phyloP scores from a whole-genome alignment of 257 asterid genomes.

The Petunia secreta region DNA sequence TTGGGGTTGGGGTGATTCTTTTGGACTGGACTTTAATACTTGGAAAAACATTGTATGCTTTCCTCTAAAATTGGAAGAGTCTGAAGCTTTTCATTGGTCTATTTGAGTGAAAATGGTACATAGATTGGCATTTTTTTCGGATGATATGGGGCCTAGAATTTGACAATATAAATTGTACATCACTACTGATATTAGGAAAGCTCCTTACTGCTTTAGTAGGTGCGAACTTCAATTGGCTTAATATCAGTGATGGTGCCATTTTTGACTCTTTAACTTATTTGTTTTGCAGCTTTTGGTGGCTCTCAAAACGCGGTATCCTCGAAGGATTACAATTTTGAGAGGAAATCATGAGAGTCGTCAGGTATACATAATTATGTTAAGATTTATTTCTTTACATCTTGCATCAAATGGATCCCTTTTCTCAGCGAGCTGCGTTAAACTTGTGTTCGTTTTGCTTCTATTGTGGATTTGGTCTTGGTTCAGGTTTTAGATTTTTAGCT shows the following conservation, averaged over 20 bases:
- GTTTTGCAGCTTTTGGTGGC: constrained; percentile 54
- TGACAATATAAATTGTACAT: not conserved
- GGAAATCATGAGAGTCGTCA: constrained; percentile 85
- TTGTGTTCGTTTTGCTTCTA: not conserved
- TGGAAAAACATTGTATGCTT: not conserved
- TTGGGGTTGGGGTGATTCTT: not conserved
- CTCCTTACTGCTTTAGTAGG: not conserved
- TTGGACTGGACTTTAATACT: not conserved
- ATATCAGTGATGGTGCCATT: not conserved
- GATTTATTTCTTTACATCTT: not conserved
- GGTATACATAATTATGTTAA: constrained; percentile 41
- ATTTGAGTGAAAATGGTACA: not conserved
- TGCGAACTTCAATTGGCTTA: not conserved
- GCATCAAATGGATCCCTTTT: constrained; percentile 18
- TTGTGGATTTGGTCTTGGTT: not conserved
- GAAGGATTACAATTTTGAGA: constrained; percentile 62
- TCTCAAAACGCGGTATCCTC: constrained; percentile 57
- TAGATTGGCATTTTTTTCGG: not conserved
- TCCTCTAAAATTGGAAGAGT: not conserved
- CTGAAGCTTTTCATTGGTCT: not conserved
- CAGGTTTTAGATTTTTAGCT: not conserved
- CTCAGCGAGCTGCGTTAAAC: not conserved
- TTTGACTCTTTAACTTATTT: not conserved
- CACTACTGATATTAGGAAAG: not conserved
- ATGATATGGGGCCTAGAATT: not conserved